Base-by-base conservation (phyloP, 192 early-diverging fungal species). In the Chytriomyces sp. region DNA sequence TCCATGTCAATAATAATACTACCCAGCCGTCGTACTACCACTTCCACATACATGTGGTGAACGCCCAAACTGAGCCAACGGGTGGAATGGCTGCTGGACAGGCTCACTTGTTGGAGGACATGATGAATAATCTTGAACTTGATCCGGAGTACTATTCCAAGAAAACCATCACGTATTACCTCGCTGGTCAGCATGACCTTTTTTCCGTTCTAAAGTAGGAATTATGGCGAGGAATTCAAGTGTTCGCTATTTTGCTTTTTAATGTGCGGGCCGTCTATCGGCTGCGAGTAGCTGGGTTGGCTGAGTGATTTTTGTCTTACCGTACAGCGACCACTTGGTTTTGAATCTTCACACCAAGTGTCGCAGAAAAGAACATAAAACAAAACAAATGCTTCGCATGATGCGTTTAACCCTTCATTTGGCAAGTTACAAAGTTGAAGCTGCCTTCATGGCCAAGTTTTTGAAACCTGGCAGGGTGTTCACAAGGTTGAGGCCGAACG, bases 391-490 rank as follows among this genome's bases (percentile, higher is more conserved):
- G 35, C 35, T 35, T 35, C 35, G 35, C 35, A 13, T 57, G 5
- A 57, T 57, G 53, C 53, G 5, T 1, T 57, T 5, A 57, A 57
- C 16, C 13, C 20, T 26, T 13, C 16, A 20, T 5, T 64, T 64
- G 3, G 35, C 35, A 35, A 43, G 13, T 64, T 16, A 28, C 49
- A 75, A 5, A 16, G 73, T 48, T 16, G 71, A 28, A 50, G 75
- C 77, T 7, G 67, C 48, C 28, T 53, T 62, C 80, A 82, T 83
- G 11, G 72, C 67, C 75, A 53, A 9, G 18, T 45, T 23, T 85
- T 97, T 97, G 74, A 92, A 75, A 4, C 81, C 80, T 3, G 88
- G 86, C 48, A 91, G 66, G n/a, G 75, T 72, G 82, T 98, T 89
- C 23, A 94, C 85, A 5, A 87, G 80, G 64, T 91, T 85, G 69